Conservation (phyloP, 192 early-diverging fungal species). For the Coemansia javaensis region DNA sequence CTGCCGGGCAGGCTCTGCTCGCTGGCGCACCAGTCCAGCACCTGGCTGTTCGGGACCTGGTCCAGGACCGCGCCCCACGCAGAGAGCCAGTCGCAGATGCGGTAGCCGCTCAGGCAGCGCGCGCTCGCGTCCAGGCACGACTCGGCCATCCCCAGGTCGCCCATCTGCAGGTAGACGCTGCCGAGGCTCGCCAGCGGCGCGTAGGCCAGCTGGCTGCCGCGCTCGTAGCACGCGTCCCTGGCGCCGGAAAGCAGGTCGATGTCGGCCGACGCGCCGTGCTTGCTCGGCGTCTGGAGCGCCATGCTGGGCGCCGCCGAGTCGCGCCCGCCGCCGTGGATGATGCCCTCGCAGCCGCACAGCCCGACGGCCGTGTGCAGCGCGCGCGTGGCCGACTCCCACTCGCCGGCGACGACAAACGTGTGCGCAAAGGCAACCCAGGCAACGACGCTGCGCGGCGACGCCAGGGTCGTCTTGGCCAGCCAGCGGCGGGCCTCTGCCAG, state of each 20-base stretch:
- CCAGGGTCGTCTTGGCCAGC: constrained; percentile 48
- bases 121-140: constrained; percentile 48
- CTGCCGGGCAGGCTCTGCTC: neutral
- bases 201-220: constrained; percentile 39
- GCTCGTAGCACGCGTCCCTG: constrained; percentile 4
- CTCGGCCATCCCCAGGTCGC: constrained; percentile 43
- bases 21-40: constrained; percentile 16
- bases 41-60: neutral
- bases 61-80: constrained; percentile 21
- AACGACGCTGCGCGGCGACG: constrained; percentile 38
- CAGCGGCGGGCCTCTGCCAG: constrained; percentile 43
- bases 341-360: constrained; percentile 43
- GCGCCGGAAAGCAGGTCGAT: neutral
- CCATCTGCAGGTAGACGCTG: constrained; percentile 44
- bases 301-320: neutral
- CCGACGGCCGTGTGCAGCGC: constrained; percentile 46
- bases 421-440: constrained; percentile 52
- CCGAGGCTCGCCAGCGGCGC: constrained; percentile 45
- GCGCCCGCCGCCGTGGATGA: constrained; percentile 31
- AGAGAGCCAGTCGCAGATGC: constrained; percentile 16
- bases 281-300: constrained; percentile 11
- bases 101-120: constrained; percentile 29
- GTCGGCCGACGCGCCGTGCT: neutral
- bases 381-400: constrained; percentile 49
- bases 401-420: constrained; percentile 40